Evolutionary conservation across 768 basidiomycete genomes (phyloP).

Genomic region (Termitomyces sp.): DNA sequence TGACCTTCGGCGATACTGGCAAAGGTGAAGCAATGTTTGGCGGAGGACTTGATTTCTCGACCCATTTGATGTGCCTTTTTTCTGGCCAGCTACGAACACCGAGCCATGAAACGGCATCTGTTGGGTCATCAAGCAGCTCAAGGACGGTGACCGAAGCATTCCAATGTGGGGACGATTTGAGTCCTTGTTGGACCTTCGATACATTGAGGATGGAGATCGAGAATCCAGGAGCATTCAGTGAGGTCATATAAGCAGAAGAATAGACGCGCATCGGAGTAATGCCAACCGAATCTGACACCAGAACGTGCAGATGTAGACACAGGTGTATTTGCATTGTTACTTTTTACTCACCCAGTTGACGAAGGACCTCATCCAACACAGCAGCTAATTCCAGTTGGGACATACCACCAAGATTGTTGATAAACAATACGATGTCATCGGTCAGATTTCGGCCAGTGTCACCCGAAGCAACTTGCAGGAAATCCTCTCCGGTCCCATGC

Average conservation of each 20-base stretch:
- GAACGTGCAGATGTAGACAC: not conserved
- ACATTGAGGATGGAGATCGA: slow-evolving; percentile 47
- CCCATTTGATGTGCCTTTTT: not conserved
- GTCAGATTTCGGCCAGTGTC: slow-evolving; percentile 20
- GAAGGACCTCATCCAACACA: slow-evolving; percentile 35
- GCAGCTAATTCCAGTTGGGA: slow-evolving; percentile 49
- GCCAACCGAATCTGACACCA: slow-evolving; percentile 18
- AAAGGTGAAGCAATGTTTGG: not conserved
- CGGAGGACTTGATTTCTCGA: not conserved
- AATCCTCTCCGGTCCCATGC: slow-evolving; percentile 30
- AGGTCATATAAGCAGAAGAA: slow-evolving; percentile 49
- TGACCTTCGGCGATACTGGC: not conserved
- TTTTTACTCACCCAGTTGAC: slow-evolving; percentile 30
- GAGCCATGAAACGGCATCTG: slow-evolving; percentile 36
- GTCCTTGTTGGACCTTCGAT: slow-evolving; percentile 21
- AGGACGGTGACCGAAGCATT: slow-evolving; percentile 16
- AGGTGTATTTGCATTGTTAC: not conserved
- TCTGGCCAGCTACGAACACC: slow-evolving; percentile 26
- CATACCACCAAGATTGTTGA: slow-evolving; percentile 53
- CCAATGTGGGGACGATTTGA: slow-evolving; percentile 2
- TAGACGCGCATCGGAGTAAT: slow-evolving; percentile 38
- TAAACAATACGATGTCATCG: slow-evolving; percentile 44
- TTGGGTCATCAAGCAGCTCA: slow-evolving; percentile 35
- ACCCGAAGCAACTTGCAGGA: slow-evolving; percentile 11
- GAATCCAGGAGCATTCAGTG: slow-evolving; percentile 56